Percentiles rank a stretch among this genome's conserved stretches.
Evolutionary conservation across 306 rosid genomes (phyloP).

Genomic region (Mimosa bimucronata): DNA sequence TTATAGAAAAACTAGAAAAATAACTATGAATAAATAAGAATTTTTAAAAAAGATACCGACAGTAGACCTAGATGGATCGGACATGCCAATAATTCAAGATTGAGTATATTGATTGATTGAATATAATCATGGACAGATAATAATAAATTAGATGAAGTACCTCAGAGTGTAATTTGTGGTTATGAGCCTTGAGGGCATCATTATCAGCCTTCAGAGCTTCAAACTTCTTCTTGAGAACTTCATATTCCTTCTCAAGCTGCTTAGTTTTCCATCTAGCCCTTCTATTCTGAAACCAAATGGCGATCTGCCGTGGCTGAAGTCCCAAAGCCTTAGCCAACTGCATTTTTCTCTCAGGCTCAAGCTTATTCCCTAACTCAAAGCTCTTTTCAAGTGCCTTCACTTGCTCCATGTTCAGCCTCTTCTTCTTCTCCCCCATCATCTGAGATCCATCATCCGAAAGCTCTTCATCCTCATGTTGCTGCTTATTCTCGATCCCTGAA

Average conservation of each 20-base stretch:
- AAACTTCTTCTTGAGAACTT: constrained; percentile 76
- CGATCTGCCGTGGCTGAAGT: constrained; percentile 82
- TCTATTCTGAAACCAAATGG: constrained; percentile 95
- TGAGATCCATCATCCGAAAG: constrained; percentile 87
- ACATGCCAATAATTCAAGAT: not conserved
- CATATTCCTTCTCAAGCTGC: constrained; percentile 85
- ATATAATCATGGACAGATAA: not conserved
- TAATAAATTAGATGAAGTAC: constrained; percentile 35
- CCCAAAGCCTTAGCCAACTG: constrained; percentile 83
- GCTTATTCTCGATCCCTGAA: constrained; percentile 65
- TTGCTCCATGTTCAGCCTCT: constrained; percentile 76
- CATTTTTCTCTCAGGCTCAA: constrained; percentile 87
- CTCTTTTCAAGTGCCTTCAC: constrained; percentile 93
- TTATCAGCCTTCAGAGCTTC: constrained; percentile 77
- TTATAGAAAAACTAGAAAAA: not conserved
- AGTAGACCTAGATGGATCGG: not conserved
- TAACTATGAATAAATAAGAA: not conserved
- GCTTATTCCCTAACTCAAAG: constrained; percentile 90
- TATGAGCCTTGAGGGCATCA: constrained; percentile 71
- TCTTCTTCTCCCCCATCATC: constrained; percentile 83
- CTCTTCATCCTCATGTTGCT: constrained; percentile 61
- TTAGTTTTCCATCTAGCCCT: constrained; percentile 97
- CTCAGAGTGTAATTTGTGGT: constrained; percentile 74
- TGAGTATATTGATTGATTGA: not conserved
- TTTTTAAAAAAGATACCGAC: not conserved